Conservation (phyloP, 805 yeast species). For the Teunomyces aglyptinius region DNA sequence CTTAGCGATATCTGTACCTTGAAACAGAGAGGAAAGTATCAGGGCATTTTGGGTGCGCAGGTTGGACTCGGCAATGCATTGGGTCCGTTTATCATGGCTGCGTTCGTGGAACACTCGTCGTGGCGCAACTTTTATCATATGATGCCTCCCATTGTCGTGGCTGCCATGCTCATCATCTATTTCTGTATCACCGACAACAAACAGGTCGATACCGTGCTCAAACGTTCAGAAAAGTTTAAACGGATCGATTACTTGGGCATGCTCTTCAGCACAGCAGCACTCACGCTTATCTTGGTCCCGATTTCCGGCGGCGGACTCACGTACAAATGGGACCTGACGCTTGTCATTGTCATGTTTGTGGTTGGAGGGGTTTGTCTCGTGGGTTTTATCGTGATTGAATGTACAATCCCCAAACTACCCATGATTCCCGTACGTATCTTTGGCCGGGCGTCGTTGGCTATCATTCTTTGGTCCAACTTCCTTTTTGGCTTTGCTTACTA, state of each 20-base stretch:
- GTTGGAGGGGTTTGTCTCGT: constrained; percentile 20
- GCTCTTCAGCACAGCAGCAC: constrained; percentile 11
- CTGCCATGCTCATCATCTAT: constrained; percentile 14
- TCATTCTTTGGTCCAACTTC: constrained; percentile 21
- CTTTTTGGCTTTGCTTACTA: constrained; percentile 28
- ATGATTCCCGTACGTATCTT: constrained; percentile 31
- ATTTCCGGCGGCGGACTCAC: constrained; percentile 17
- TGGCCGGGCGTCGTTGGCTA: constrained; percentile 17
- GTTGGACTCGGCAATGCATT: constrained; percentile 23
- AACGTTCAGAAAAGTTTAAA: constrained; percentile 33
- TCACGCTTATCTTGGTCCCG: constrained; percentile 12
- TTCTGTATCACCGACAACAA: constrained; percentile 12
- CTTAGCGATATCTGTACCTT: constrained; percentile 56
- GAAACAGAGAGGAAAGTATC: constrained; percentile 51
- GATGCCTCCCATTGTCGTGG: constrained; percentile 18
- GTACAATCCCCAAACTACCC: constrained; percentile 28
- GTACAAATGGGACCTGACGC: constrained; percentile 14
- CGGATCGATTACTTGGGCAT: constrained; percentile 15
- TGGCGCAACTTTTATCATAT: constrained; percentile 22
- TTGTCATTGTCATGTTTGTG: constrained; percentile 14
- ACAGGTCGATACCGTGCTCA: constrained; percentile 22
- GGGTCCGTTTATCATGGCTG: constrained; percentile 24
- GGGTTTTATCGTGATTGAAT: constrained; percentile 24
- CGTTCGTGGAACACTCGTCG: constrained; percentile 14
- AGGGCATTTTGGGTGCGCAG: constrained; percentile 37